Percentiles rank a stretch among this genome's conserved stretches.
Conservation (phyloP, 495 filamentous ascomycete species). For the Elaphomyces granulatus region DNA sequence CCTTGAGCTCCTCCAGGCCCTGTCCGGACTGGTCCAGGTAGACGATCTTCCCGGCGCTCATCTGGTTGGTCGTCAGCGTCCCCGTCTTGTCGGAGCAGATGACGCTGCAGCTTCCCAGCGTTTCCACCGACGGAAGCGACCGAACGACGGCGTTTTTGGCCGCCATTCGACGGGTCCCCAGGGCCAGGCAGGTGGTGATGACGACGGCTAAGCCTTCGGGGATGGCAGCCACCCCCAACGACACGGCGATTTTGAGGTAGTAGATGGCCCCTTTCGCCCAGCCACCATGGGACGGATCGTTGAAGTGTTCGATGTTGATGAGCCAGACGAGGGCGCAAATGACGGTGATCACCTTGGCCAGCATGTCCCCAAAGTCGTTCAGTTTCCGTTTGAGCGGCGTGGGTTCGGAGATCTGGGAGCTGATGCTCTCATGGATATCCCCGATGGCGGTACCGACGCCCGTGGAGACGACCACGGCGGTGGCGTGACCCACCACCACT, state of each 20-base stretch:
- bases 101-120: constrained; percentile 95
- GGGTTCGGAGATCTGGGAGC: constrained; percentile 92
- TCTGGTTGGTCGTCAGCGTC: constrained; percentile 97
- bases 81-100: constrained; percentile 99
- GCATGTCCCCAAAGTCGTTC: constrained; percentile 91
- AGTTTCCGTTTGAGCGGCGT: constrained; percentile 97
- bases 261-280: constrained; percentile 99
- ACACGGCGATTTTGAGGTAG: constrained; percentile 99
- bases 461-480: constrained; percentile 82
- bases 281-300: constrained; percentile 78
- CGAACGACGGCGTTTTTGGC: constrained; percentile 95
- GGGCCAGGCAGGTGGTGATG: constrained; percentile 90
- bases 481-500: constrained; percentile 87
- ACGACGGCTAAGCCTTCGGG: constrained; percentile 95
- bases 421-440: constrained; percentile 97
- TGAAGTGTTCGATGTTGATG: constrained; percentile 96
- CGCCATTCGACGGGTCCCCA: constrained; percentile 96
- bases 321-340: constrained; percentile 96
- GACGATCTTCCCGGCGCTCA: constrained; percentile 93
- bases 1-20: constrained; percentile 72
- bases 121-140: constrained; percentile 93
- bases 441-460: constrained; percentile 89
- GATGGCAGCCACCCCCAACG: constrained; percentile 94
- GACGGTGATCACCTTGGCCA: constrained; percentile 95
- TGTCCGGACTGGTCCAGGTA: constrained; percentile 59